Evolutionary conservation across 1,284 basidiomycete species (phyloP), one percentile per base, ranked within the genome.

Genomic region (Trametes pubescens): DNA sequence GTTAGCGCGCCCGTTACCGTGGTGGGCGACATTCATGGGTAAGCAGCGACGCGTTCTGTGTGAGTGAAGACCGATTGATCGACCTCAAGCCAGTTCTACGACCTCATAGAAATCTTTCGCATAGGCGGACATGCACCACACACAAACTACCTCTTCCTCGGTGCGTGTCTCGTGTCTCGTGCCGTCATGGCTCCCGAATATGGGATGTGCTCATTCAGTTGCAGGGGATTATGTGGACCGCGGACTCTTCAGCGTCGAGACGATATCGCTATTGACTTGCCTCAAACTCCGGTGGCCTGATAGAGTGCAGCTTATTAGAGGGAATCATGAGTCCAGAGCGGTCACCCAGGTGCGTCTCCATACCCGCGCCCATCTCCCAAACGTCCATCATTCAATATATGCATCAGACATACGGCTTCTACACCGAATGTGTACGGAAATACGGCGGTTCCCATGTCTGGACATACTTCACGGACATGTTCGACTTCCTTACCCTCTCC

Each of bases 401-500:
- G 61, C 60, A 51, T 59, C 78, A 99, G 95, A 98, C 96, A 21
- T 99, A 99, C 76, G 98, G 98, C 16, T 99, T 99, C 82, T 99
- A 99, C 79, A 93, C 95, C 37, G 98, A 99, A 84, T 99, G 98
- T 75, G 90, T 96, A 47, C 88, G 97, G 55, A 99, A 99, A 81
- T 99, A 99, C 75, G 97, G 96, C 62, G 92, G 93, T 3, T 90
- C 96, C 29, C 93, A 94, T 71, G 97, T 99, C 44, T 99, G 98
- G 98, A 96, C 95, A 43, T 99, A 99, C 78, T 99, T 99, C 75
- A 99, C 98, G 65, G 98, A 99, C 81, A 99, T 99, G 98, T 99
- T 99, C 79, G 98, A 99, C 83, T 99, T 97, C 79, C 80, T 99
- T 69, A 99, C 98, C 8, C 83, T 99, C 56, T 96, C 94, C 40